Percentiles rank a stretch among this genome's conserved stretches.
Evolutionary conservation across 2,329 filamentous ascomycete species (phyloP).

Genomic region (Dryadomyces quercus-mongolicae): DNA sequence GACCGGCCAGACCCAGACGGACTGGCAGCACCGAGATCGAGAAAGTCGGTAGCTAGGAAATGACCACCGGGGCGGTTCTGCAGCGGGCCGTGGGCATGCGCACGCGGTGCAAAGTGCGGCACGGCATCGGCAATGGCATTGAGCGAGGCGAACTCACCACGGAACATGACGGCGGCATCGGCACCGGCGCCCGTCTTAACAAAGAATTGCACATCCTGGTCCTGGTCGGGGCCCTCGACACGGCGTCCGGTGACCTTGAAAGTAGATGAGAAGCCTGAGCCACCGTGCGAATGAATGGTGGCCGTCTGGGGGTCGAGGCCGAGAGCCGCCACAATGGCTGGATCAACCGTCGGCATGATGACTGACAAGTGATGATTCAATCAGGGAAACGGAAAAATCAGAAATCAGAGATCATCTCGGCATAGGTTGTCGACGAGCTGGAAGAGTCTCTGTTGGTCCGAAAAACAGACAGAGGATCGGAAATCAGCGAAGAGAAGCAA

Average conservation of each 20-base stretch:
- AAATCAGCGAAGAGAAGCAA: too few species aligned
- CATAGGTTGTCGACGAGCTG: too few species aligned
- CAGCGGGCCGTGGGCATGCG: constrained; percentile 58
- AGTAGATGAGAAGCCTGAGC: constrained; percentile 57
- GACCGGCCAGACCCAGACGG: constrained; percentile 35
- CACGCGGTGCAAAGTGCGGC: constrained; percentile 62
- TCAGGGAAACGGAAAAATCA: neutral
- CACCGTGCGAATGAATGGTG: constrained; percentile 47
- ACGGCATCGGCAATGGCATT: constrained; percentile 66
- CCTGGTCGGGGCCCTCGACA: constrained; percentile 2
- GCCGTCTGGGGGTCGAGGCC: constrained; percentile 41
- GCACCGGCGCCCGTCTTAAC: constrained; percentile 56
- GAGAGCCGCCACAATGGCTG: constrained; percentile 50
- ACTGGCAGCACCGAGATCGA: constrained; percentile 45
- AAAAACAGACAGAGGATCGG: too few species aligned
- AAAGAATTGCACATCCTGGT: constrained; percentile 38
- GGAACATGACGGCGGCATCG: constrained; percentile 56
- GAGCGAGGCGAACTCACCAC: constrained; percentile 70
- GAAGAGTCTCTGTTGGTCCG: too few species aligned
- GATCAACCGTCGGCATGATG: constrained; percentile 35
- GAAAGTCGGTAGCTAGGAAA: constrained; percentile 67
- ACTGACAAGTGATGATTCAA: neutral
- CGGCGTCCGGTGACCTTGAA: constrained; percentile 24
- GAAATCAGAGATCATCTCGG: too few species aligned
- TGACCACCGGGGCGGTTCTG: constrained; percentile 35